A percentile compares a stretch with the other conserved stretches of the same genome.
Conservation (phyloP, 2,329 filamentous ascomycete species). For the Alternaria sp. region DNA sequence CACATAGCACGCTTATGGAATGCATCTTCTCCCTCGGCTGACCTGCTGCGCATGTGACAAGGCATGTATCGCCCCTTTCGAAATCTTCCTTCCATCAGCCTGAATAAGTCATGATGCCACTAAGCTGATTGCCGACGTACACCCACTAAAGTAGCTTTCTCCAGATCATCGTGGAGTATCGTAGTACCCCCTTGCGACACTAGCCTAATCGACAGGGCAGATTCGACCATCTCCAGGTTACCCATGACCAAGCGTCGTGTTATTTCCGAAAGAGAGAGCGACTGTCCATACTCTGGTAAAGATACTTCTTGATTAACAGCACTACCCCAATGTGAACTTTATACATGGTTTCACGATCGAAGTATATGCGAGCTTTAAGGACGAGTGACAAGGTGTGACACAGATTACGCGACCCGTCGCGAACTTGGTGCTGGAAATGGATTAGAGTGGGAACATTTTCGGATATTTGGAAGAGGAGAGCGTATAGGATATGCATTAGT, state of each 20-base stretch:
- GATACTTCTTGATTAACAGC: neutral
- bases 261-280: neutral
- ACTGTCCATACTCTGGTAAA: neutral
- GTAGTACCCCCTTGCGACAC: neutral
- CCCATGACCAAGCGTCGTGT: neutral
- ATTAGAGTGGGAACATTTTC: too few species aligned
- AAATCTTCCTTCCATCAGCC: neutral
- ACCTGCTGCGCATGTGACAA: neutral
- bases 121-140: neutral
- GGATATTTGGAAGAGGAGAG: neutral
- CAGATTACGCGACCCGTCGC: neutral
- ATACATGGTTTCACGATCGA: neutral
- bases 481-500: neutral
- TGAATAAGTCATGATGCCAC: neutral
- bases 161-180: slow-evolving; percentile 1
- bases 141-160: slow-evolving; percentile 2
- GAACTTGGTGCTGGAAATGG: too few species aligned
- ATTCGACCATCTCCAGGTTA: neutral
- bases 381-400: neutral
- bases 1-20: neutral
- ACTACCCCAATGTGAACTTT: neutral
- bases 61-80: neutral
- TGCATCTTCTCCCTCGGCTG: neutral
- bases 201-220: slow-evolving; percentile 1
- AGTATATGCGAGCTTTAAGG: neutral